Evolutionary conservation across 176 grass and related monocot species (phyloP), one percentile per base, ranked within the genome.

Genomic region (Oryza officinalis): DNA sequence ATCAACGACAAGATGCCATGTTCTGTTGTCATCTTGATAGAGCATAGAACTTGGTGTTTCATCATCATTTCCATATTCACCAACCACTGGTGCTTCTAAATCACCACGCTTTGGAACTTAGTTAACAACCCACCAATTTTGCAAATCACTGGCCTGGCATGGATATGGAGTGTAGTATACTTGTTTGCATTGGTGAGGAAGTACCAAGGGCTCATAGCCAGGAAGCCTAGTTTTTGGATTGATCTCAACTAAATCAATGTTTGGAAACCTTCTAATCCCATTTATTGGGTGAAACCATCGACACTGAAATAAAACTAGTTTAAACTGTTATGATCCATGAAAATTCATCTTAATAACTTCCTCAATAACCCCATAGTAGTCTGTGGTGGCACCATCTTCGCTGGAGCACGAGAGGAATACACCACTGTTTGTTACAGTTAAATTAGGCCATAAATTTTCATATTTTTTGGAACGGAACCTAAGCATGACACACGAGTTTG

Each of bases 121-220:
- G 26, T 74, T 26, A 50, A 52, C 43, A 31, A 31, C 45, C 44
- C 45, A 74, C 44, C 14, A 74, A 74, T 74, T 74, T 74, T 0
- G 5, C 27, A 52, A 52, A 49, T 52, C 45, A 49, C 45, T 14
- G 50, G 26, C 11, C 1, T 32, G 26, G 7, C 71, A 74, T 52
- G 26, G 45, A 32, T 74, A 52, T 31, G 71, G 44, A 74, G 71
- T 74, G 71, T 74, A 73, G 43, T 71, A 73, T 18, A 74, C 71
- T 74, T 74, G 44, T 74, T 74, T 74, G 71, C 45, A 52, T 17
- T 74, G 44, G 13, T 52, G 45, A 27, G 71, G 45, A 50, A 74
- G 45, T 17, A 74, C 23, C 50, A 27, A 71, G 1, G 69, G 69
- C 38, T 72, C 70, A 72, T 47, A 72, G 2, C 70, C 70, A 72